Evolutionary conservation across 805 yeast species (phyloP).

Genomic region (Cyberlindnera maclurae): DNA sequence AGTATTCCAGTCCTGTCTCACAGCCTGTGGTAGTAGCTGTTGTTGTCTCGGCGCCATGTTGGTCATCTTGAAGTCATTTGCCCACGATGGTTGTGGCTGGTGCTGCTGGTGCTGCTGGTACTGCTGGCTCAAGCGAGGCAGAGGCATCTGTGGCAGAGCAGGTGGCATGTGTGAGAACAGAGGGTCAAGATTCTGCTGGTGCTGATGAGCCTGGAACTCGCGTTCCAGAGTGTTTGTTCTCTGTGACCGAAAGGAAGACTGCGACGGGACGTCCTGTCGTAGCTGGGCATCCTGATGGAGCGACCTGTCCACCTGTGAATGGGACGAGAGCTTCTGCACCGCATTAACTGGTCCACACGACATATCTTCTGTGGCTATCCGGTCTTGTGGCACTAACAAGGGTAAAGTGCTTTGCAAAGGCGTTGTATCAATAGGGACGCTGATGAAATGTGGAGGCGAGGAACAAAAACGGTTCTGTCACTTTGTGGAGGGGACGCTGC

Average conservation of each 20-base stretch:
- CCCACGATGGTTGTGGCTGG: constrained; percentile 15
- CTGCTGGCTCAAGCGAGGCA: not conserved
- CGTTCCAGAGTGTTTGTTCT: constrained; percentile 13
- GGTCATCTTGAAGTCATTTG: constrained; percentile 18
- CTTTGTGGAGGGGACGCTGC: no score
- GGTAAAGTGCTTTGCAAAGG: no score
- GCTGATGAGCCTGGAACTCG: constrained; percentile 17
- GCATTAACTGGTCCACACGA: constrained; percentile 23
- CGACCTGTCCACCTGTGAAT: constrained; percentile 21
- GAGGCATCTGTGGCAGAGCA: constrained; percentile 5
- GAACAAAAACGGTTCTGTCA: no score
- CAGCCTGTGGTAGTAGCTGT: not conserved
- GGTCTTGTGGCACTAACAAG: no score
- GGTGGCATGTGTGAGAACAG: not conserved
- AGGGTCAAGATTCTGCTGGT: constrained; percentile 7
- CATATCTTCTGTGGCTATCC: constrained; percentile 2
- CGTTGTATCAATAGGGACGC: no score
- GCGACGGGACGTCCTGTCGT: constrained; percentile 4
- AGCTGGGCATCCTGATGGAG: constrained; percentile 17
- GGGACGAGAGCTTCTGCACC: constrained; percentile 18
- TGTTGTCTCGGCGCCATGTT: constrained; percentile 5
- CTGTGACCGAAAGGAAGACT: constrained; percentile 10
- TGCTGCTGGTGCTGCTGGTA: constrained; percentile 3
- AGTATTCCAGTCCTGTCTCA: constrained; percentile 10
- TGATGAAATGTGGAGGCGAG: no score